phyloP scores from a whole-genome alignment of 2,329 filamentous ascomycete genomes.

The Curvularia sp. region DNA sequence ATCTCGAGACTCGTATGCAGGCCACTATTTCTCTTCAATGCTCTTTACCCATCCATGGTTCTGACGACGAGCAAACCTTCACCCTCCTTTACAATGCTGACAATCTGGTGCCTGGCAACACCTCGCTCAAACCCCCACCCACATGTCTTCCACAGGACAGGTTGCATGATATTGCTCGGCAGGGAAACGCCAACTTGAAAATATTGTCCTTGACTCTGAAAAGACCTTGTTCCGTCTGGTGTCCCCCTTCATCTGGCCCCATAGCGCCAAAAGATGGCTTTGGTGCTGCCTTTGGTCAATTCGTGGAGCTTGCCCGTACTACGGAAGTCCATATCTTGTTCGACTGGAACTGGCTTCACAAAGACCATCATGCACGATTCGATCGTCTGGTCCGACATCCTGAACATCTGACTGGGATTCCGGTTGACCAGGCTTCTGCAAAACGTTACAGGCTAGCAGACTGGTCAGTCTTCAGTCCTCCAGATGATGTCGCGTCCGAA shows the following conservation, averaged over 20 bases:
- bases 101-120: slow-evolving; percentile 21
- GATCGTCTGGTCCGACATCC: slow-evolving; percentile 16
- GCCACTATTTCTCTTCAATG: slow-evolving; percentile 23
- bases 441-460: slow-evolving; percentile 11
- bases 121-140: slow-evolving; percentile 8
- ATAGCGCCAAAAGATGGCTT: slow-evolving; percentile 13
- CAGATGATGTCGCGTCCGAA: slow-evolving; percentile 10
- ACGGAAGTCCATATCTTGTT: slow-evolving; percentile 21
- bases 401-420: slow-evolving; percentile 18
- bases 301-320: slow-evolving; percentile 22
- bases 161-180: slow-evolving; percentile 18
- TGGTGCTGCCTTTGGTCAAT: slow-evolving; percentile 12
- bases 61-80: slow-evolving; percentile 20
- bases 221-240: slow-evolving; percentile 21
- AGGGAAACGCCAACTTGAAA: slow-evolving; percentile 21
- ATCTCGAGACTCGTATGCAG: slow-evolving; percentile 16
- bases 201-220: slow-evolving; percentile 14
- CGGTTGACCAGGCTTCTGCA: slow-evolving; percentile 7
- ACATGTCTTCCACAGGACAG: slow-evolving; percentile 7
- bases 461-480: slow-evolving; percentile 15
- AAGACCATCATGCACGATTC: slow-evolving; percentile 14
- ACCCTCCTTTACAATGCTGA: slow-evolving; percentile 29
- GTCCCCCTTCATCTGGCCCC: not conserved
- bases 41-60: slow-evolving; percentile 14
- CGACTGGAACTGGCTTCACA: slow-evolving; percentile 28